Evolutionary conservation across 805 yeast genomes (phyloP), one percentile per base, ranked within the genome.

Genomic region (Lipomyces chichibuensis): DNA sequence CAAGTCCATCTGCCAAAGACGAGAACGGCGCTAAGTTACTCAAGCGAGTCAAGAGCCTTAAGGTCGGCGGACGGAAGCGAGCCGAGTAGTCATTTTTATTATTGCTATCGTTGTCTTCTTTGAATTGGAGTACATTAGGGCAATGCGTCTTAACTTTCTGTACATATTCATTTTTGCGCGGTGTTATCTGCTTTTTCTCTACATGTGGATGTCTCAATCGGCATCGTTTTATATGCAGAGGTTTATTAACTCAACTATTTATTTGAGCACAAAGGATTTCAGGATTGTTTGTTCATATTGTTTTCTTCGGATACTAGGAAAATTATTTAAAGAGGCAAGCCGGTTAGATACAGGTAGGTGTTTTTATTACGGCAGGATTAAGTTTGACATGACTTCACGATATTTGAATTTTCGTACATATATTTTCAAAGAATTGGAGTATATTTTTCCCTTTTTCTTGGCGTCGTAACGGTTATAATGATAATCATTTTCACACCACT

Each of bases 11-110:
- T 60, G 51, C 71, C 6, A 62, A 64, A 59, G 72, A 71, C 33
- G 75, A 73, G 20, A 85, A 86, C 5, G 85, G 83, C 64, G 88
- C 91, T 3, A 69, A 59, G 35, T 82, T 93, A 69, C 80, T 93
- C 75, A 87, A 89, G 75, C 88, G 98, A 76, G 97, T 93, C 57
- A 91, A 90, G 79, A 91, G 96, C 81, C 84, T 93, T 80, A 91
- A 91, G 78, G 97, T 91, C 54, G 87, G 90, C 8, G 78, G 33
- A 5, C 55, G 55, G 55, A 52, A 52, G 33, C 55, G 55, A 29
- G 33, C 33, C 3, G 55, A 52, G 17, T 52, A 52, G 33, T 20
- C 27, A 9, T 5, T 49, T 49, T 23, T 49, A 8, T 20, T 14
- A 1, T 23, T 25, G n/a, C 33, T 52, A 49, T 23, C 7, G 27